Conservation (phyloP, 768 basidiomycete species). For the Clitopilus passeckerianus region DNA sequence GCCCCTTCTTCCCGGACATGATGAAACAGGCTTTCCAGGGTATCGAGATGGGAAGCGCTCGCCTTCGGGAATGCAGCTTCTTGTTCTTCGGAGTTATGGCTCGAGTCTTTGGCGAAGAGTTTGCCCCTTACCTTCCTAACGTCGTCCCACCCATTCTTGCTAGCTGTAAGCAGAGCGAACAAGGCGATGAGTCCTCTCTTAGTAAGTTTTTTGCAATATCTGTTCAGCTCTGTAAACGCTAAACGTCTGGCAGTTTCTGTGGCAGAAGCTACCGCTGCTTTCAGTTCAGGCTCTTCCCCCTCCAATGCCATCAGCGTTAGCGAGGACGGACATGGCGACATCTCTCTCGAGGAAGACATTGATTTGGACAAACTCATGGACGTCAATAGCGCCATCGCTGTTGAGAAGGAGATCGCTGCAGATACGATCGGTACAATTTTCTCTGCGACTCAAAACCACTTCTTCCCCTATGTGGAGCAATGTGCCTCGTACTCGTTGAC, state of each 20-base stretch:
- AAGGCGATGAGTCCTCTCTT: constrained; percentile 50
- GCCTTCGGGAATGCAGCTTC: constrained; percentile 93
- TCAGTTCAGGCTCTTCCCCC: constrained; percentile 71
- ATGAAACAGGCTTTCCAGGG: constrained; percentile 95
- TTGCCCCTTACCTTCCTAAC: constrained; percentile 78
- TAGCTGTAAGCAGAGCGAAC: constrained; percentile 81
- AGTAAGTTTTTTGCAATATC: constrained; percentile 28
- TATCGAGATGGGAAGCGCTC: constrained; percentile 78
- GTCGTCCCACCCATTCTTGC: constrained; percentile 83
- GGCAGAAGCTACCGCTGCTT: constrained; percentile 52
- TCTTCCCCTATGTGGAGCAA: constrained; percentile 88
- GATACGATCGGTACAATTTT: constrained; percentile 94
- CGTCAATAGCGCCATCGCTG: constrained; percentile 93
- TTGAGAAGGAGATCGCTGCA: constrained; percentile 98
- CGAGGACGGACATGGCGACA: constrained; percentile 37
- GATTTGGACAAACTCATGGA: constrained; percentile 86
- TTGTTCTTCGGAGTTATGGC: constrained; percentile 99
- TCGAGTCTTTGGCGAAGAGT: constrained; percentile 93
- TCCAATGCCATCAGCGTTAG: constrained; percentile 62
- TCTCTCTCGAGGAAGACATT: constrained; percentile 54
- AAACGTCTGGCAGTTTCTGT: constrained; percentile 36
- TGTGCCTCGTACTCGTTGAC: constrained; percentile 74
- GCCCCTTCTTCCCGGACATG: constrained; percentile 92
- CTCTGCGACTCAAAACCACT: constrained; percentile 71
- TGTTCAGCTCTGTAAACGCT: background rate